Base-by-base conservation (phyloP, 192 early-diverging fungal genomes). In the Borealophlyctis nickersoniae region DNA sequence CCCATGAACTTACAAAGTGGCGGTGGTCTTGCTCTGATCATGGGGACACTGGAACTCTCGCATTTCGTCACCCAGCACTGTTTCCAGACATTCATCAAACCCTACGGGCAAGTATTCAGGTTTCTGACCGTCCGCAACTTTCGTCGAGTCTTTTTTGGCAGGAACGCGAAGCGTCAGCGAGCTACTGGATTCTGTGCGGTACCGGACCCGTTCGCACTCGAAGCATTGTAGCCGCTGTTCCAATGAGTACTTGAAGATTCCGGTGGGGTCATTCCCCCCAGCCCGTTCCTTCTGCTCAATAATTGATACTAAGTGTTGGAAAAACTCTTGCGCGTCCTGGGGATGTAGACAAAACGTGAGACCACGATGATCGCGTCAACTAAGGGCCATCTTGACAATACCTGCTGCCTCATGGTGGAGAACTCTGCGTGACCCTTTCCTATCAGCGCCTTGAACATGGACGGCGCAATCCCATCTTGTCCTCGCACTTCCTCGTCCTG, bases 371-470 rank as follows among this genome's bases (percentile, higher is more conserved):
- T n/a, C n/a, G n/a, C n/a, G n/a, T n/a, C n/a, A n/a, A n/a, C n/a
- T n/a, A n/a, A n/a, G n/a, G n/a, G n/a, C n/a, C n/a, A n/a, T n/a
- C n/a, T n/a, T n/a, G n/a, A n/a, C n/a, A n/a, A 14, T 68, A 85
- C 76, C 67, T 98, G 97, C 73, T 99, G 97, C 32, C 92, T 81
- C 97, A 99, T 99, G 1, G 93, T 91, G 23, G 88, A 86, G 57
- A 99, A 99, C 69, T 99, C 97, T n/a, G 86, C 67, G 62, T 98
- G 94, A 28, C 88, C 92, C 55, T 86, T 85, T 13, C 93, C 94
- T 33, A 97, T 80, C 9, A 96, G 71, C 1, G 77, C 67, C 69
- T 99, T 99, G 76, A 97, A 94, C 91, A 94, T 95, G 13, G 78
- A 74, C 2, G 97, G 95, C 14, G 88, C 66, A 52, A 99, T 89